Evolutionary conservation across 2,329 filamentous ascomycete genomes (phyloP).

Genomic region (Ceratocystis variospora): DNA sequence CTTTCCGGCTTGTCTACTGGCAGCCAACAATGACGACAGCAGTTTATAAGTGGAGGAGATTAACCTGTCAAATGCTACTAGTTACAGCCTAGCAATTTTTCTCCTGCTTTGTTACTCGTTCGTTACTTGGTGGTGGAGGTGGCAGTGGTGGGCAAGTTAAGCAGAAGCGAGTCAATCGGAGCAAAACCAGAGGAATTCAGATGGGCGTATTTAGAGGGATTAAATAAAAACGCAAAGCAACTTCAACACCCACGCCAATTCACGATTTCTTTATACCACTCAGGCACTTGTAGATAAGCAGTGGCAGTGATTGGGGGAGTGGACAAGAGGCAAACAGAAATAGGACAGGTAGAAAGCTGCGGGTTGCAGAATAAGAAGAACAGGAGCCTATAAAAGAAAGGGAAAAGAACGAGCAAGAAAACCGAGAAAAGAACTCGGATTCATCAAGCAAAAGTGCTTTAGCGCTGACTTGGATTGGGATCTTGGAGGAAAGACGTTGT

Average conservation of each 20-base stretch:
- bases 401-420: neutral
- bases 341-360: neutral
- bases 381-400: neutral
- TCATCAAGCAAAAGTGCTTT: neutral
- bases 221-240: neutral
- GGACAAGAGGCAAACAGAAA: neutral
- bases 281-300: neutral
- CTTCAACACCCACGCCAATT: neutral
- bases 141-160: neutral
- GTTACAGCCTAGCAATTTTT: neutral
- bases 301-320: neutral
- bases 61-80: neutral
- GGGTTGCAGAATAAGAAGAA: neutral
- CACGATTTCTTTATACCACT: neutral
- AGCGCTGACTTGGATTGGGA: neutral
- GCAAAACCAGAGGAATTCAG: neutral
- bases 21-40: neutral
- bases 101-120: neutral
- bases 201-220: neutral
- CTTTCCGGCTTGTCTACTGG: neutral
- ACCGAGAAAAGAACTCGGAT: neutral
- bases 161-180: neutral
- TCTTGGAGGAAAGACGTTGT: neutral
- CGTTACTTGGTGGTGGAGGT: neutral
- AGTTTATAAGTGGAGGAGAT: neutral